These are phyloP conservation scores for Bryum argenteum DNA, from an alignment of 225 moss, liverwort and hornwort species.

Conservation along the genomic window DNA sequence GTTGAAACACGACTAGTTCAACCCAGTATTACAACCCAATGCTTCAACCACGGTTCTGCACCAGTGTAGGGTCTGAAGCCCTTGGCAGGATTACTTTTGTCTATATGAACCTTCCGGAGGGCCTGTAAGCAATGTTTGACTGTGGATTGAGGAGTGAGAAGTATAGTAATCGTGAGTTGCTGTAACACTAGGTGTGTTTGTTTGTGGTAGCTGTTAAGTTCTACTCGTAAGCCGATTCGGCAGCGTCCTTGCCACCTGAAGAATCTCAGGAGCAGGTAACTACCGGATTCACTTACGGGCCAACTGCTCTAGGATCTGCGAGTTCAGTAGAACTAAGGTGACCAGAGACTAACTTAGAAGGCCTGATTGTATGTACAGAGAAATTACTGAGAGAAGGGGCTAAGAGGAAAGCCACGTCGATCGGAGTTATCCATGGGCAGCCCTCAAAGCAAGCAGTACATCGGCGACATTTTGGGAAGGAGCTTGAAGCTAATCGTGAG, in stretches of 20 bases:
- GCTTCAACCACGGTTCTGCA: too few relatives aligned
- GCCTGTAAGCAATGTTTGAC: conserved; percentile 14
- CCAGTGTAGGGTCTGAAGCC: conserved; percentile 9
- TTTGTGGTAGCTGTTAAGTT: conserved; percentile 55
- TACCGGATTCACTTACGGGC: conserved; percentile 24
- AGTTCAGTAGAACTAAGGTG: conserved; percentile 21
- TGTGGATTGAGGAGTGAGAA: conserved; percentile 7
- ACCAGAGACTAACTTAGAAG: conserved; percentile 28
- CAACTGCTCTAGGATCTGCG: conserved; percentile 33
- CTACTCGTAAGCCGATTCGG: conserved; percentile 49
- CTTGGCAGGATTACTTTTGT: conserved; percentile 16
- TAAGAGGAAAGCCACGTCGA: conserved; percentile 51
- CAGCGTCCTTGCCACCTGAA: conserved; percentile 49
- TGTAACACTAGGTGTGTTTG: conserved; percentile 61
- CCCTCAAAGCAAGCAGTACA: conserved; percentile 42
- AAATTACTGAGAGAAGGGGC: conserved; percentile 39
- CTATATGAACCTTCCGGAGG: conserved; percentile 15
- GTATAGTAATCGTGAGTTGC: conserved; percentile 31
- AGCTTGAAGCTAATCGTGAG: conserved; percentile 29
- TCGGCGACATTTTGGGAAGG: conserved; percentile 45
- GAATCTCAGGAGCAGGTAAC: conserved; percentile 52
- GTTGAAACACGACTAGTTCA: too few relatives aligned
- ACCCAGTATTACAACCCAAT: too few relatives aligned
- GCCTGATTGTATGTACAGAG: conserved; percentile 36
- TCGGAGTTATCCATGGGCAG: conserved; percentile 36